These are phyloP conservation scores for Hemisphaericaspora nanyangensis DNA, from an alignment of 805 yeast species.

Conservation along the genomic window DNA sequence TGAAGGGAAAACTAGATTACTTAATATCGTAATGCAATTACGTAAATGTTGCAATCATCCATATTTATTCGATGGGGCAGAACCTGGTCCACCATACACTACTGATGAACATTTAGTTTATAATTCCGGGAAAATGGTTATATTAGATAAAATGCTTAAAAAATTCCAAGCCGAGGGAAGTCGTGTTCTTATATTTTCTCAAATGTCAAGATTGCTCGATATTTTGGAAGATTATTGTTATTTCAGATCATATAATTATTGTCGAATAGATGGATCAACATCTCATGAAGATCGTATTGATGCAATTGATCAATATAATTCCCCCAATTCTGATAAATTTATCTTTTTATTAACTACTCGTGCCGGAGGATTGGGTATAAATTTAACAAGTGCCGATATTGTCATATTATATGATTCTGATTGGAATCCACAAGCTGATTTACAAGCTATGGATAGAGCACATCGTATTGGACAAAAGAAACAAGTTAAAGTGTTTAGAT, in stretches of 20 bases:
- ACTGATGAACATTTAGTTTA: constrained; percentile 91
- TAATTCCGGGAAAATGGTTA: constrained; percentile 88
- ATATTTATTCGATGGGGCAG: constrained; percentile 97
- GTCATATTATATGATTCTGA: constrained; percentile 89
- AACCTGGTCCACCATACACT: constrained; percentile 96
- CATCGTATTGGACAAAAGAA: constrained; percentile 97
- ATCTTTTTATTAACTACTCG: constrained; percentile 85
- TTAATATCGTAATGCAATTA: constrained; percentile 94
- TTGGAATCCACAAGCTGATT: constrained; percentile 98
- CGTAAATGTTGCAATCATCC: constrained; percentile 98
- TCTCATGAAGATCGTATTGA: constrained; percentile 88
- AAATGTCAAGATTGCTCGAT: constrained; percentile 87
- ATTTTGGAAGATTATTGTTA: constrained; percentile 89
- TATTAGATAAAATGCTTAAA: constrained; percentile 76
- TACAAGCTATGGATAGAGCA: constrained; percentile 98
- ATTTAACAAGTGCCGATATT: constrained; percentile 86
- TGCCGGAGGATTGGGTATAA: constrained; percentile 96
- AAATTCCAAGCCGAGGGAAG: constrained; percentile 75
- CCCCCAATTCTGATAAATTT: constrained; percentile 77
- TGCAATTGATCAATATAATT: constrained; percentile 90
- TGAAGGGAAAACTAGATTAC: constrained; percentile 85
- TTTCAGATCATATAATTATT: constrained; percentile 78
- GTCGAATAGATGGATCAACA: constrained; percentile 92
- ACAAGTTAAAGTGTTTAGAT: constrained; percentile 88
- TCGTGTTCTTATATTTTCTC: constrained; percentile 86